phyloP scores from a whole-genome alignment of 148 eudicot species.

The Rheum nobile region DNA sequence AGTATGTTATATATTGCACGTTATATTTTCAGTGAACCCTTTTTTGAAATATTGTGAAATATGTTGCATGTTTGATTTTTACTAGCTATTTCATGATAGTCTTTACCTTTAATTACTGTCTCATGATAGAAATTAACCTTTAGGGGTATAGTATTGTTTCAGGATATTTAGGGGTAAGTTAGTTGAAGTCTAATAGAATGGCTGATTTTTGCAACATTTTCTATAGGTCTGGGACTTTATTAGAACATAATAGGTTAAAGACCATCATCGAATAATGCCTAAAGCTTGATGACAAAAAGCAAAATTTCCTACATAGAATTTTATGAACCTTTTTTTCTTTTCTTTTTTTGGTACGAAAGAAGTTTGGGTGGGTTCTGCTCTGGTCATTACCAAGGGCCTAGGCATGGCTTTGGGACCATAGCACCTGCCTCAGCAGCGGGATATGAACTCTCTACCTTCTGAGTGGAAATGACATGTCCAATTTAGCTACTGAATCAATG shows the following conservation, averaged over 20 bases:
- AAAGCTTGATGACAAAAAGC: not conserved
- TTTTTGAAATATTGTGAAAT: not conserved
- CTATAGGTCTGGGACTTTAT: too few relatives aligned
- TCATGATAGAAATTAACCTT: not conserved
- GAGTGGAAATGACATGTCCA: not conserved
- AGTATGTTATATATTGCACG: too few relatives aligned
- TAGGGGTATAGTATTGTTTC: not conserved
- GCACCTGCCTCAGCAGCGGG: too few relatives aligned
- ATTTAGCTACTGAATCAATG: not conserved
- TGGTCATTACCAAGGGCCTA: too few relatives aligned
- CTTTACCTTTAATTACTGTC: not conserved
- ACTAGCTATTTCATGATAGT: not conserved
- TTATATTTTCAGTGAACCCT: too few relatives aligned
- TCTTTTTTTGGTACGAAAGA: not conserved
- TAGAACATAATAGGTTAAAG: too few relatives aligned
- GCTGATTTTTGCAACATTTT: too few relatives aligned
- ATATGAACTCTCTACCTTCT: too few relatives aligned
- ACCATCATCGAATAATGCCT: not conserved
- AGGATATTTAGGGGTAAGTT: not conserved
- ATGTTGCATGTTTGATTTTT: not conserved
- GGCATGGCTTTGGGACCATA: too few relatives aligned
- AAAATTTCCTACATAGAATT: not conserved
- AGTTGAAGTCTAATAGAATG: too few relatives aligned
- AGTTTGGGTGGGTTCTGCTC: too few relatives aligned
- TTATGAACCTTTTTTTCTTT: too few relatives aligned